phyloP scores from a whole-genome alignment of 75 land plant genomes.

The Pinus albicaulis region DNA sequence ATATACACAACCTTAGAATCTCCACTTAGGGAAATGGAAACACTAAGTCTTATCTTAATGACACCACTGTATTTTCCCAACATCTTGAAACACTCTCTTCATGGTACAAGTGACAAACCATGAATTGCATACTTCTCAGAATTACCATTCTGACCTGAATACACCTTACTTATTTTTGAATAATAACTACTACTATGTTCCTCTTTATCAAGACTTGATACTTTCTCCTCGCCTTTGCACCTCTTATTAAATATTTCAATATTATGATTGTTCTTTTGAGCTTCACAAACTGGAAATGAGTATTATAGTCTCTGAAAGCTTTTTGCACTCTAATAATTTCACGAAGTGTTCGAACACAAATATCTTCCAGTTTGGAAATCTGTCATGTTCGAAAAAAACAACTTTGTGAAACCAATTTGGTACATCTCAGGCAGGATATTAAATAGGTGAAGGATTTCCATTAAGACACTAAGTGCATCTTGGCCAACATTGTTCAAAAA shows the following conservation, averaged over 20 bases:
- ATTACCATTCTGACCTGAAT: not conserved
- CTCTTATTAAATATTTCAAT: conserved; percentile 70
- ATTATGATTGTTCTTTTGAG: conserved; percentile 42
- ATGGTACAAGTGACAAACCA: too few relatives aligned
- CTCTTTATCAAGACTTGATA: conserved; percentile 24
- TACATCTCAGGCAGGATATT: too few relatives aligned
- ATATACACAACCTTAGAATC: too few relatives aligned
- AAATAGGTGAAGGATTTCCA: conserved; percentile 75
- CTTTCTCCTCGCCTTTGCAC: conserved; percentile 47
- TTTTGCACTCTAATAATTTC: conserved; percentile 70
- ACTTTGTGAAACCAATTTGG: conserved; percentile 93
- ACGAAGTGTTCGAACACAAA: conserved; percentile 45
- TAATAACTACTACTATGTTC: conserved; percentile 25
- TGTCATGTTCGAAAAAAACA: conserved; percentile 90
- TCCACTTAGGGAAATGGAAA: too few relatives aligned
- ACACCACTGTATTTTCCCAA: too few relatives aligned
- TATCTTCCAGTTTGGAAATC: conserved; percentile 74
- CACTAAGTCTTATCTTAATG: too few relatives aligned
- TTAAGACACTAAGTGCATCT: conserved; percentile 73
- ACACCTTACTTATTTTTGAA: conserved; percentile 40
- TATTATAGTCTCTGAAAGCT: conserved; percentile 56
- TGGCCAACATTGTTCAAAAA: conserved; percentile 13
- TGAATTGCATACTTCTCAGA: too few relatives aligned
- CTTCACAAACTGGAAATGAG: conserved; percentile 37
- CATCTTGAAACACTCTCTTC: too few relatives aligned